Evolutionary conservation across 2,329 filamentous ascomycete genomes (phyloP), one percentile per base, ranked within the genome.

Genomic region (Apiospora saccharicola): DNA sequence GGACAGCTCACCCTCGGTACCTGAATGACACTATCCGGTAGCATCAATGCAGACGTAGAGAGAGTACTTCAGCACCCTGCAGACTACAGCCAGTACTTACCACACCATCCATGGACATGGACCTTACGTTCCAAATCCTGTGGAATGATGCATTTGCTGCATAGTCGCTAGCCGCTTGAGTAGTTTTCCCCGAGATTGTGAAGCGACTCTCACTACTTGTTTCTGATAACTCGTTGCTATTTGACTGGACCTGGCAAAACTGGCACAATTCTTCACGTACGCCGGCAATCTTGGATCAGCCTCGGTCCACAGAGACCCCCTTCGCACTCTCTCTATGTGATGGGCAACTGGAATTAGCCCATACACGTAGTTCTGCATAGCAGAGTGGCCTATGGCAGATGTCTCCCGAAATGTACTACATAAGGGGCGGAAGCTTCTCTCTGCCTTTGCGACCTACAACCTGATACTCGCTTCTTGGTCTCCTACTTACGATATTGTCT

Each of bases 111-210:
- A 71, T 37, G 78, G 79, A 73, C 77, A 73, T 75, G 26, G 53
- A 8, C 53, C 26, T 61, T 19, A 34, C 26, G 19, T 78, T 76
- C 77, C 77, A 75, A 77, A 74, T 74, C 75, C 75, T 72, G 73
- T 74, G 75, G 67, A 69, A 67, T 71, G 37, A 68, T 68, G 68
- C 70, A 12, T 67, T 69, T 49, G 79, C 80, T 72, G 73, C 78
- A 79, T 79, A 73, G 78, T 77, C 76, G 76, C 78, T 79, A 79
- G 74, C 77, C 76, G 74, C 77, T 78, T 82, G 80, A 80, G 82
- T 82, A 76, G 73, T 78, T 76, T 76, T 74, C 81, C 79, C 81
- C 80, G 80, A 81, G 77, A 82, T 81, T 81, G 76, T 80, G 76
- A 79, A 75, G 76, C 75, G 26, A 69, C 72, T 69, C 68, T 73